Base-by-base conservation (phyloP, 768 basidiomycete species). In the Mycena polygramma region DNA sequence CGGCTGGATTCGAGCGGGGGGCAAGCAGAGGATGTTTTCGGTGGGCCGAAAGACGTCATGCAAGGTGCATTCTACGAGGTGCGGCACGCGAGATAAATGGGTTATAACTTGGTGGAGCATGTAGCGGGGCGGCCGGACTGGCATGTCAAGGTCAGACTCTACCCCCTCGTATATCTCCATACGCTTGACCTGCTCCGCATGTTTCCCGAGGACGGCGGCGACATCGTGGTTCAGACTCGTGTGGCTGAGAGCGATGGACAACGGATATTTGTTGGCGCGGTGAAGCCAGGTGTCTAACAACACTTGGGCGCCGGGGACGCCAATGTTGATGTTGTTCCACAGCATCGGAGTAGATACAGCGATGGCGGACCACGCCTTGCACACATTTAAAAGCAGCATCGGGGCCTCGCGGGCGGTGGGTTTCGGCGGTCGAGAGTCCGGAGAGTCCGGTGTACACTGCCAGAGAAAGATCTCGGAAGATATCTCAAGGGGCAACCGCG, bases 401-500 rank as follows among this genome's bases (percentile, higher is more conserved):
- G 62, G 52, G 14, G 41, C 41, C 8, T 11, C 17, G 24, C 41
- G 22, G 14, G 39, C 14, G n/a, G 5, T 15, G 17, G 62, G 52
- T n/a, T 30, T 43, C 41, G 41, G 41, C 14, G 26, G 22, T 22
- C 37, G 37, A 19, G n/a, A 22, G 24, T 9, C 30, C 6, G 30
- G 30, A 30, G 30, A 30, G 30, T 41, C 41, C 11, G 41, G 41
- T 2, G 15, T 10, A 41, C 41, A 41, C 15, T 41, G 41, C 30
- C 30, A 30, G 53, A 53, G 39, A 10, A 35, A 39, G 49, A 19
- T 35, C 52, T 51, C 11, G 11, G 52, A 63, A 11, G 39, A 45
- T 20, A 63, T 54, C 24, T 62, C 61, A 20, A 24, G 46, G 20
- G 61, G 61, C 14, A 62, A 11, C 24, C 48, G 61, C 17, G 61